Percentiles rank a stretch among this genome's conserved stretches.
Evolutionary conservation across 2,329 filamentous ascomycete genomes (phyloP).

Genomic region (Mariannaea elegans): DNA sequence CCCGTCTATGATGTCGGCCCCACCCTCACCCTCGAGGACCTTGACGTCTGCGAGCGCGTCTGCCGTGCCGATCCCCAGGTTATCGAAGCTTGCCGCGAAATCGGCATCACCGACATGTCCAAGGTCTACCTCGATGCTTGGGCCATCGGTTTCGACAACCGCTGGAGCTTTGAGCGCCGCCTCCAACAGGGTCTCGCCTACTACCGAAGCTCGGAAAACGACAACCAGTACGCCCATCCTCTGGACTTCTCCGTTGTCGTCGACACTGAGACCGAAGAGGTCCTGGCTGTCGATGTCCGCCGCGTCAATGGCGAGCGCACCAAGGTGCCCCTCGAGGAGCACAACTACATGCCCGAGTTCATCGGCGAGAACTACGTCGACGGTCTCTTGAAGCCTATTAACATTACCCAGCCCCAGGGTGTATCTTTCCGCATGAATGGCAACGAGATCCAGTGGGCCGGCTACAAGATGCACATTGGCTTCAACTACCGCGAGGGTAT

Average conservation of each 20-base stretch:
- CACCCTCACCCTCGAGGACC: constrained; percentile 79
- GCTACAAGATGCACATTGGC: constrained; percentile 76
- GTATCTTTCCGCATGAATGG: constrained; percentile 57
- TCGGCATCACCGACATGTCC: constrained; percentile 83
- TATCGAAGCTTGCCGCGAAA: constrained; percentile 77
- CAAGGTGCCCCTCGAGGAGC: constrained; percentile 50
- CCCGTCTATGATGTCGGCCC: constrained; percentile 57
- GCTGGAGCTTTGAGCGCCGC: constrained; percentile 75
- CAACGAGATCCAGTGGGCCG: constrained; percentile 65
- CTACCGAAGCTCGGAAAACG: constrained; percentile 76
- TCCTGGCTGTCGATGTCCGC: constrained; percentile 55
- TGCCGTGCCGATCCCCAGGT: constrained; percentile 75
- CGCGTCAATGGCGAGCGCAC: constrained; percentile 58
- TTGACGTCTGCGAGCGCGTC: constrained; percentile 77
- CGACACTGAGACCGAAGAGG: constrained; percentile 58
- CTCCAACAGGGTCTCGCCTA: constrained; percentile 86
- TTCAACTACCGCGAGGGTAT: constrained; percentile 78
- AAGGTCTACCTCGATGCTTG: constrained; percentile 87
- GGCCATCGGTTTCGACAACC: constrained; percentile 85
- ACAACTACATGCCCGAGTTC: constrained; percentile 50
- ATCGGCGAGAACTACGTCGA: constrained; percentile 47
- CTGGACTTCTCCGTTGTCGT: constrained; percentile 57
- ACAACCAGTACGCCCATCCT: constrained; percentile 69
- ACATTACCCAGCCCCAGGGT: constrained; percentile 51
- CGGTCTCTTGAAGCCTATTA: constrained; percentile 48